Evolutionary conservation across 345 rosid genomes (phyloP), one percentile per base, ranked within the genome.

Genomic region (Bruguiera sexangula): DNA sequence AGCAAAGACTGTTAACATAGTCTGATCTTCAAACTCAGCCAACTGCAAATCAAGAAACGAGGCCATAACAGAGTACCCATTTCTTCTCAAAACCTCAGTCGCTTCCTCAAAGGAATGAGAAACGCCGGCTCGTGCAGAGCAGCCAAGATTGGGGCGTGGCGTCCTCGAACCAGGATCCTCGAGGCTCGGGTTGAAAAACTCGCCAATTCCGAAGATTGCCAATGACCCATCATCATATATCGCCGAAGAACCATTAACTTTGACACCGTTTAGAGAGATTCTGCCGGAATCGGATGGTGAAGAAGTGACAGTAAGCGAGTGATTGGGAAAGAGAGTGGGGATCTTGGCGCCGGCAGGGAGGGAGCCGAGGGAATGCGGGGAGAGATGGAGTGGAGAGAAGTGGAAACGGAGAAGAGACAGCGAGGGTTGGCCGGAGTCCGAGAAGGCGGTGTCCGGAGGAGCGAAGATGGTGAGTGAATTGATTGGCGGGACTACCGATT

Each of bases 391-490:
- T 2, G 80, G 84, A 8, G 80, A 78, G 76, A 73, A 73, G 65
- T 83, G 86, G 56, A 67, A 68, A 6, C 32, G 76, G n/a, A 83
- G 76, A 18, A 75, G 84, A 39, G 69, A 57, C 22, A 83, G 75
- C 6, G 86, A 60, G 8, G 84, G 86, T 3, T 83, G 86, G 58
- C 82, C 82, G 0, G 63, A 73, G 3, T 60, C 30, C 15, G 78
- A 26, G 48, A 83, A 83, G 3, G 63, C 66, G 9, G 76, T 16
- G n/a, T 83, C 86, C 0, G 72, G 19, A 1, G 86, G 81, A 55
- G 77, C 22, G 67, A 83, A 83, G 37, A 83, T 73, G 63, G 86
- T 83, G 61, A 83, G 82, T 27, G 66, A 72, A 48, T 5, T 13
- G 62, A n/a, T 6, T 0, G 32, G 16, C 10, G 77, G 74, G 62